These are phyloP conservation scores for Candida nonsorbophila DNA, from an alignment of 805 yeast genomes.

Conservation along the genomic window DNA sequence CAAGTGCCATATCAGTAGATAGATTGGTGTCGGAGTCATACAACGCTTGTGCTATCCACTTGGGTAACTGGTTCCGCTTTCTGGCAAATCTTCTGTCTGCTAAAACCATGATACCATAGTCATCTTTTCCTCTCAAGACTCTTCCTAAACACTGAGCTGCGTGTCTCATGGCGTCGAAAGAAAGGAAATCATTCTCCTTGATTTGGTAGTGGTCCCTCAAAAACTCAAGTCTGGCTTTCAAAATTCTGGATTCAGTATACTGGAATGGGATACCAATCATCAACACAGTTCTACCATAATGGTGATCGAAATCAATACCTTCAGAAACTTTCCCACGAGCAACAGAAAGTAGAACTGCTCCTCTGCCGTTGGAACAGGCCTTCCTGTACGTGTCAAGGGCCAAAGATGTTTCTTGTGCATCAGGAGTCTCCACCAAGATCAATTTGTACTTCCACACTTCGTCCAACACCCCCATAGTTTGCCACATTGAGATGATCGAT, in stretches of 20 bases:
- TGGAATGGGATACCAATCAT: conserved; percentile 99
- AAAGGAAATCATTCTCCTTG: conserved; percentile 87
- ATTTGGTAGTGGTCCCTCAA: conserved; percentile 89
- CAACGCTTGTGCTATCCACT: conserved; percentile 94
- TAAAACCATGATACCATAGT: conserved; percentile 96
- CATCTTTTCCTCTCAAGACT: conserved; percentile 96
- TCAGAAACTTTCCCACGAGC: conserved; percentile 99
- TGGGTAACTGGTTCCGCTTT: conserved; percentile 84
- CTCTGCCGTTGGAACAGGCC: conserved; percentile 96
- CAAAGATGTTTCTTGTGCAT: conserved; percentile 95
- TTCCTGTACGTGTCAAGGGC: conserved; percentile 94
- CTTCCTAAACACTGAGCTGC: conserved; percentile 99
- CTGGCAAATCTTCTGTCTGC: conserved; percentile 91
- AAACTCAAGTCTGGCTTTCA: conserved; percentile 92
- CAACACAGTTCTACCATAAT: conserved; percentile 92
- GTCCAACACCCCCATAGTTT: conserved; percentile 94
- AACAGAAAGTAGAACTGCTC: conserved; percentile 92
- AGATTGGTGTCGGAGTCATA: conserved; percentile 86
- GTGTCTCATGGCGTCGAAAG: conserved; percentile 99
- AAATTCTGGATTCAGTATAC: conserved; percentile 93
- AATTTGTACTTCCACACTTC: conserved; percentile 98
- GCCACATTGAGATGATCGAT: conserved; percentile 98
- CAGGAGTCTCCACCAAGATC: conserved; percentile 96
- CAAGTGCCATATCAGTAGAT: conserved; percentile 96
- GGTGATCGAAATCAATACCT: conserved; percentile 99